phyloP scores from a whole-genome alignment of 805 yeast genomes.

The Metschnikowia similis region DNA sequence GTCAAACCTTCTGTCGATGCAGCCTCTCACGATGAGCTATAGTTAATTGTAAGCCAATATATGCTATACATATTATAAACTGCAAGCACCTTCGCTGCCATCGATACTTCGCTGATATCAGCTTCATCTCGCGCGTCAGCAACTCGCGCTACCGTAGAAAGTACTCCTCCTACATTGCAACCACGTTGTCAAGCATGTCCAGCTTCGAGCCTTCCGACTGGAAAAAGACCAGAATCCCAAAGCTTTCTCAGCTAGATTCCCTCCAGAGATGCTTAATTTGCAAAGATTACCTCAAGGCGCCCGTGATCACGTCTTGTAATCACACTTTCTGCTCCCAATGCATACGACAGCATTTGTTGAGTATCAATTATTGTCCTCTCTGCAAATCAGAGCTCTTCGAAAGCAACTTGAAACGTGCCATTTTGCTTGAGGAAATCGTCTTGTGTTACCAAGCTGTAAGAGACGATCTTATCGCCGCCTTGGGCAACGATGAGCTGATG shows the following conservation, averaged over 20 bases:
- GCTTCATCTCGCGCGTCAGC: slow-evolving; percentile 1
- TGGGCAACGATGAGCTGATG: background rate
- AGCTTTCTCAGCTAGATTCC: slow-evolving; percentile 59
- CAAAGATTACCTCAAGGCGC: slow-evolving; percentile 74
- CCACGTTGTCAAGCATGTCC: background rate
- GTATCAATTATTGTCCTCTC: slow-evolving; percentile 65
- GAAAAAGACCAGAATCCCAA: slow-evolving; percentile 50
- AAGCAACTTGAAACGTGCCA: slow-evolving; percentile 62
- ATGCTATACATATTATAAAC: background rate
- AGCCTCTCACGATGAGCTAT: slow-evolving; percentile 1
- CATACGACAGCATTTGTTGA: slow-evolving; percentile 65
- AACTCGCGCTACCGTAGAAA: slow-evolving; percentile 1
- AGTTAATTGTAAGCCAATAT: background rate
- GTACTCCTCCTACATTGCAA: too few species aligned
- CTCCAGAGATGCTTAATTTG: slow-evolving; percentile 81
- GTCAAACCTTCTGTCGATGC: background rate
- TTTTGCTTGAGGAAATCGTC: slow-evolving; percentile 67
- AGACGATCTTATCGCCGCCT: slow-evolving; percentile 12
- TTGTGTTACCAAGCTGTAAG: slow-evolving; percentile 38
- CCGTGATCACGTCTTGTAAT: slow-evolving; percentile 79
- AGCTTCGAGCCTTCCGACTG: slow-evolving; percentile 68
- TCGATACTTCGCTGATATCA: background rate
- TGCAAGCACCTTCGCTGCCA: background rate
- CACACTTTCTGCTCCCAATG: slow-evolving; percentile 90
- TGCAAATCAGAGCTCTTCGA: slow-evolving; percentile 71